phyloP scores from a whole-genome alignment of 441 rosid genomes.

The Erysimum cheiri region DNA sequence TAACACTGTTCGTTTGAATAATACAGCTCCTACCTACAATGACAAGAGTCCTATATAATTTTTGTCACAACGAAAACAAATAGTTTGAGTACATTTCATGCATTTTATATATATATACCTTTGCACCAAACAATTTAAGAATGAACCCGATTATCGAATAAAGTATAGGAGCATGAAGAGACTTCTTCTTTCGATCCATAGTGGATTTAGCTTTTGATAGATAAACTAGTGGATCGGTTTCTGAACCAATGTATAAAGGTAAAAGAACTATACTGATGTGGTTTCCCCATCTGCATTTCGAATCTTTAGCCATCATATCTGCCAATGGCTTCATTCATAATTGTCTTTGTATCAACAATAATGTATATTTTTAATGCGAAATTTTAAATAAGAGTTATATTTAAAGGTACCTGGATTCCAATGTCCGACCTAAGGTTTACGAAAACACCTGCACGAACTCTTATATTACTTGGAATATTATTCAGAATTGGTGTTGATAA shows the following conservation, averaged over 20 bases:
- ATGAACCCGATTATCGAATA: conserved; percentile 44
- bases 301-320: conserved; percentile 60
- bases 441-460: conserved; percentile 57
- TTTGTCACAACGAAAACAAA: not conserved
- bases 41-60: conserved; percentile 1
- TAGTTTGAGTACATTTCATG: not conserved
- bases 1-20: conserved; percentile 48
- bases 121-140: conserved; percentile 47
- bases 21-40: conserved; percentile 20
- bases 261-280: conserved; percentile 55
- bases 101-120: conserved; percentile 20
- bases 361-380: not conserved
- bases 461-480: conserved; percentile 42
- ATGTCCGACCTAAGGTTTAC: conserved; percentile 58
- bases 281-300: conserved; percentile 71
- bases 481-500: conserved; percentile 23
- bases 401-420: conserved; percentile 65
- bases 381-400: not conserved
- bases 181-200: conserved; percentile 64
- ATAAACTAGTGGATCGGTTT: conserved; percentile 60
- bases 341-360: not conserved
- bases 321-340: conserved; percentile 55
- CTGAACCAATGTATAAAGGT: conserved; percentile 54
- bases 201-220: conserved; percentile 60
- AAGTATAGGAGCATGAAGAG: conserved; percentile 54